Evolutionary conservation across 208 protist species (phyloP).

Genomic region (Leptomonas pyrrhocoris): DNA sequence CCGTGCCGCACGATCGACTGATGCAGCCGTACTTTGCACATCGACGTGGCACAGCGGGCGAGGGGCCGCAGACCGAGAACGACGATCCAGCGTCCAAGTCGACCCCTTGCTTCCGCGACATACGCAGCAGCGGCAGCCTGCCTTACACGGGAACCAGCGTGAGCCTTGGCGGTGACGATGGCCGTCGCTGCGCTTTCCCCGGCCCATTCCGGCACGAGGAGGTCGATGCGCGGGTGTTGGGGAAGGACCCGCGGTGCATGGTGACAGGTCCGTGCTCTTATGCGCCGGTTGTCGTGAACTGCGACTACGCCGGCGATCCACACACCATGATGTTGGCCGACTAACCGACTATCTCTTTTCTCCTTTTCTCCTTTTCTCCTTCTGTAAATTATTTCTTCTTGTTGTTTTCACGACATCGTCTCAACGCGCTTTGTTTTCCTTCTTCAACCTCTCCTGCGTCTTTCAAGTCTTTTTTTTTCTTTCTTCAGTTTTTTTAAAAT

Average conservation of each 20-base stretch:
- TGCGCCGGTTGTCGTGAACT: slow-evolving; percentile 36
- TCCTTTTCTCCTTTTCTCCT: slow-evolving; percentile 9
- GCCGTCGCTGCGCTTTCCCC: not conserved
- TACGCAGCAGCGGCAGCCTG: slow-evolving; percentile 20
- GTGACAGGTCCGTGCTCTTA: slow-evolving; percentile 11
- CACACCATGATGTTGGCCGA: slow-evolving; percentile 33
- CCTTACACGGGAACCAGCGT: not conserved
- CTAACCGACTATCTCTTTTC: not conserved
- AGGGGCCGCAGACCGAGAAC: slow-evolving; percentile 6
- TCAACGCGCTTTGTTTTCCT: not conserved
- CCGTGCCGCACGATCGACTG: slow-evolving; percentile 19
- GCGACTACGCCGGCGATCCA: slow-evolving; percentile 41
- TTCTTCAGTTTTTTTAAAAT: too few species aligned
- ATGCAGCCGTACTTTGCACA: slow-evolving; percentile 20
- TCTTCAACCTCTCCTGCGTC: not conserved
- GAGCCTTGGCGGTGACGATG: not conserved
- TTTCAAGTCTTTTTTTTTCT: not conserved
- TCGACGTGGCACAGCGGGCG: not conserved
- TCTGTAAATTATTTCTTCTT: slow-evolving; percentile 6
- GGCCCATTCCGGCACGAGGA: not conserved
- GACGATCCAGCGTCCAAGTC: not conserved
- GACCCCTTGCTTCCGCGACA: not conserved
- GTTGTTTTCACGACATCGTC: slow-evolving; percentile 4
- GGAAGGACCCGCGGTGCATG: slow-evolving; percentile 26
- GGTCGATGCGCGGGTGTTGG: not conserved